Base-by-base conservation (phyloP, 164 flowering plant species). In the Nymphaea thermarum region DNA sequence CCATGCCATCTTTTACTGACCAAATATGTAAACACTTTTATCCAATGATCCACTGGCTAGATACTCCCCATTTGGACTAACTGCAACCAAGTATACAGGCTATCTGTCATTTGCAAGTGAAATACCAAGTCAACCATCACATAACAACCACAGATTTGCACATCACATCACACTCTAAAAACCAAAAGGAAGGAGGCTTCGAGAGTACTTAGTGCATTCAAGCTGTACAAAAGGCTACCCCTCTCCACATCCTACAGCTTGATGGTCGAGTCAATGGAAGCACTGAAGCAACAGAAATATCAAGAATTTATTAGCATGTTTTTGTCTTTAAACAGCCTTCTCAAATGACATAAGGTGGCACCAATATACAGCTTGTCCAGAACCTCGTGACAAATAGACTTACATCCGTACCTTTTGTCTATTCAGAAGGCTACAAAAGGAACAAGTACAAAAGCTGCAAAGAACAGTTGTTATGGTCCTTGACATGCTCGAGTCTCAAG, bases 191-290 rank as follows among this genome's bases (percentile, higher is more conserved):
- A 61, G 63, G 2, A 6, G 15, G 63, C 5, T 25, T 8, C 1
- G 66, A 45, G 36, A 7, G 41, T 79, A 93, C 98, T 89, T 87
- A 87, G 98, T 43, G 88, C 92, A 71, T 86, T 78, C 71, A 93
- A 82, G 75, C 85, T 93, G 77, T 71, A 72, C 17, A 87, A 80
- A 45, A 82, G 79, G 65, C 68, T 81, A 47, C 98, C 98, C 2
- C 62, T 63, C 65, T 93, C 91, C 68, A 83, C 87, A 73, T 89
- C 93, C 98, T 97, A 93, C 36, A 93, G 78, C 83, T 93, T 93
- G 66, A 93, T 84, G 12, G 96, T 91, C 36, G 98, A 89, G 75
- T 93, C 98, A 72, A 91, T 89, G 16, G 97, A 93, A 69, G 98
- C 98, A 80, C 97, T 91, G 82, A 64, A 51, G 8, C 8, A 51